A percentile compares a stretch with the other conserved stretches of the same genome.
Conservation (phyloP, 768 basidiomycete species). For the Guyanaporus albipodus region DNA sequence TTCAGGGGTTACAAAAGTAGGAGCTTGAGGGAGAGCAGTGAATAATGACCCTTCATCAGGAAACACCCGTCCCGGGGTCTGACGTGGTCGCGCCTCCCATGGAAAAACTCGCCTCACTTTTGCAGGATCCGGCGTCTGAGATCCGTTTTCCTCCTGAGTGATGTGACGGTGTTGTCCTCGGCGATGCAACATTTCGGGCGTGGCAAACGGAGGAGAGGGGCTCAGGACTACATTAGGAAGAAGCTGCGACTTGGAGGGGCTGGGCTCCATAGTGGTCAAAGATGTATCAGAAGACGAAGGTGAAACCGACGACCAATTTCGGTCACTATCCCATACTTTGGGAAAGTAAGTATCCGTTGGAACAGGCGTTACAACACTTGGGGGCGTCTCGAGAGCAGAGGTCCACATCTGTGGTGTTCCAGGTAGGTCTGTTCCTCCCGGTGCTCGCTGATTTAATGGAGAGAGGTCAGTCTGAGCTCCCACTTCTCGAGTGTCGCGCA, state of each 20-base stretch:
- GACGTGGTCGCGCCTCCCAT: conserved; percentile 84
- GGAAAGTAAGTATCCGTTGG: conserved; percentile 76
- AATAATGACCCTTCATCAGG: conserved; percentile 59
- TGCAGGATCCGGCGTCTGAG: conserved; percentile 60
- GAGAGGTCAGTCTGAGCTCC: conserved; percentile 23
- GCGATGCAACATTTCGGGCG: conserved; percentile 61
- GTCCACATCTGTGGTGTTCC: conserved; percentile 77
- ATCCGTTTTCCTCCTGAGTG: conserved; percentile 37
- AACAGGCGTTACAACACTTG: conserved; percentile 51
- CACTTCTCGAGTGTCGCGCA: conserved; percentile 13
- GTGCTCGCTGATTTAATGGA: conserved; percentile 8
- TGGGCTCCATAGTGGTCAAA: conserved; percentile 18
- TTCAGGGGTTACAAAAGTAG: conserved; percentile 30
- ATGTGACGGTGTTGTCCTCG: conserved; percentile 75
- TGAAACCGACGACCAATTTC: conserved; percentile 35
- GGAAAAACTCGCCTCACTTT: conserved; percentile 85
- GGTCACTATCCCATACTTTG: conserved; percentile 79
- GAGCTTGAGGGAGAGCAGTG: conserved; percentile 29
- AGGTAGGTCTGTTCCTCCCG: conserved; percentile 44
- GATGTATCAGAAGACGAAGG: conserved; percentile 26
- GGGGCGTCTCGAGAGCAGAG: conserved; percentile 75
- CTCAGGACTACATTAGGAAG: conserved; percentile 48
- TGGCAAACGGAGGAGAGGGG: conserved; percentile 54
- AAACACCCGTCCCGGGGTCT: conserved; percentile 66
- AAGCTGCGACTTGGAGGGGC: conserved; percentile 13